Conservation (phyloP, 2,329 filamentous ascomycete species). For the Biscogniauxia marginata region DNA sequence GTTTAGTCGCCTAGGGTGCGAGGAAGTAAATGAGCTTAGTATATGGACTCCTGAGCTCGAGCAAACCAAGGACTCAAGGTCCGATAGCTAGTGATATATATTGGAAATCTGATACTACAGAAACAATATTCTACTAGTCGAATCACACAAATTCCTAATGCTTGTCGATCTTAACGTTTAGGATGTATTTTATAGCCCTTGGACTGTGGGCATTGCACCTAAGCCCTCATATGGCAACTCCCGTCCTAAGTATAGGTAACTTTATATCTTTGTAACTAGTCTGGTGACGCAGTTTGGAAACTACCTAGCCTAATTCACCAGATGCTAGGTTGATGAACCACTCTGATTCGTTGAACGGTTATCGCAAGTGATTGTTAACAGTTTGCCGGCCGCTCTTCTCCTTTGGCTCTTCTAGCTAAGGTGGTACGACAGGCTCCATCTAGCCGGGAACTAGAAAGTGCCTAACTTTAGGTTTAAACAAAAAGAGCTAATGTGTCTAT, state of each 20-base stretch:
- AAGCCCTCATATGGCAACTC: neutral
- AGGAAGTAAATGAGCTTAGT: neutral
- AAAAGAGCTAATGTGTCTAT: neutral
- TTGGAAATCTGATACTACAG: neutral
- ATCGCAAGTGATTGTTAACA: too few species aligned
- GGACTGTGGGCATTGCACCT: neutral
- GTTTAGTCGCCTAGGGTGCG: neutral
- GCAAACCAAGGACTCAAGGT: neutral
- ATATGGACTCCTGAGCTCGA: neutral
- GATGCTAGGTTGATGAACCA: too few species aligned
- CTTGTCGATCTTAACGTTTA: neutral
- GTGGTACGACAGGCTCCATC: neutral
- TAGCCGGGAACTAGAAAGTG: neutral
- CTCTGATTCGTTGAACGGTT: too few species aligned
- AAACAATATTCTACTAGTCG: neutral
- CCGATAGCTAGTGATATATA: neutral
- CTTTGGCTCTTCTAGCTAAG: neutral
- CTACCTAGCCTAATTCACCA: too few species aligned
- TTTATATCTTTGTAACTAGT: too few species aligned
- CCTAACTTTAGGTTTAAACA: neutral
- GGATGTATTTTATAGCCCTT: neutral
- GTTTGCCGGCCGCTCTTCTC: too few species aligned
- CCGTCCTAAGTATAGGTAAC: neutral
- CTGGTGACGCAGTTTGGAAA: too few species aligned
- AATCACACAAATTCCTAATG: neutral